A percentile compares a stretch with the other conserved stretches of the same genome.
Conservation (phyloP, 2,329 filamentous ascomycete species). For the Neoascochyta sp. region DNA sequence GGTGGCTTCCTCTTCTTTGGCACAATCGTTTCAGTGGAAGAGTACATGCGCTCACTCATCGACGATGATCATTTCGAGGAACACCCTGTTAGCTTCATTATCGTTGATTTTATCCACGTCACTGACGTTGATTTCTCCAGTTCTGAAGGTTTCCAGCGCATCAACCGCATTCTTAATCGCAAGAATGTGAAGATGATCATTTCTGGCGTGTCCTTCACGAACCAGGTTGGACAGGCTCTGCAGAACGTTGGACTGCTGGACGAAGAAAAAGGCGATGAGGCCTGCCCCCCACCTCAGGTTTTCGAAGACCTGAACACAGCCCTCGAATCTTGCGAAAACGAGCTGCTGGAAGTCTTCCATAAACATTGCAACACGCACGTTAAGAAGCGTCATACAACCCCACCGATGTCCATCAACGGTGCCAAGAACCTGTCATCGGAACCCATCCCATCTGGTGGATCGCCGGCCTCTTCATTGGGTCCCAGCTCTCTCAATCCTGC, state of each 20-base stretch:
- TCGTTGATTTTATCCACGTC: constrained; percentile 85
- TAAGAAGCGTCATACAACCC: constrained; percentile 39
- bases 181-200: constrained; percentile 78
- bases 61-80: constrained; percentile 75
- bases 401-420: constrained; percentile 33
- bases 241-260: constrained; percentile 79
- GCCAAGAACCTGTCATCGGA: constrained; percentile 9
- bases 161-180: constrained; percentile 76
- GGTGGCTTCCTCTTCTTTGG: constrained; percentile 97
- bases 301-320: constrained; percentile 90
- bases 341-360: constrained; percentile 67
- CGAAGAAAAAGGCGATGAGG: constrained; percentile 64
- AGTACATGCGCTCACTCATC: constrained; percentile 75
- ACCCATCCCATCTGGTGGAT: constrained; percentile 16
- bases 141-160: constrained; percentile 88
- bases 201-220: constrained; percentile 73
- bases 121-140: constrained; percentile 94
- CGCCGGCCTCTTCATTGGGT: constrained; percentile 22
- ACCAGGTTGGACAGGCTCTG: constrained; percentile 72
- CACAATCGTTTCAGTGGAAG: constrained; percentile 92
- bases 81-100: constrained; percentile 80
- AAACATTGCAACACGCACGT: constrained; percentile 35
- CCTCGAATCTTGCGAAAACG: constrained; percentile 91
- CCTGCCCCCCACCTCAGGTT: constrained; percentile 53
- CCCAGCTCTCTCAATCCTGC: constrained; percentile 48